Percentiles rank a stretch among this genome's conserved stretches.
Evolutionary conservation across 2,329 filamentous ascomycete species (phyloP).

Genomic region (Chaetomium sp.): DNA sequence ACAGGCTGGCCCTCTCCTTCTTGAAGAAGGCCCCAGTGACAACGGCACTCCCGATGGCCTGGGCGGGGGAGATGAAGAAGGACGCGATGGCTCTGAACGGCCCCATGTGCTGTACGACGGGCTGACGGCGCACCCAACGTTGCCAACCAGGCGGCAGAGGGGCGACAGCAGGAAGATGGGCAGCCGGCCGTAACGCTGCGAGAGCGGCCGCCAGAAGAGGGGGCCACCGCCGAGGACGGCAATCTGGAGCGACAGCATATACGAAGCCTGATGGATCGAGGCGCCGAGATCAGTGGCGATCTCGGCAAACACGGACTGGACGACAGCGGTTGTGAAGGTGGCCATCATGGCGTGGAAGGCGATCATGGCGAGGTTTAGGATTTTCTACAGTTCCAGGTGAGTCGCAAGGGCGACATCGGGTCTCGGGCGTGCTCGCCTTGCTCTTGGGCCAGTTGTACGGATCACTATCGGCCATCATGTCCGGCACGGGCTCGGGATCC

Average conservation of each 20-base stretch:
- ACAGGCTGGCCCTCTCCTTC: slow-evolving; percentile 53
- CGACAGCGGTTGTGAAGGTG: slow-evolving; percentile 56
- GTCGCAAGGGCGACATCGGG: neutral
- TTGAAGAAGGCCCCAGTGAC: slow-evolving; percentile 62
- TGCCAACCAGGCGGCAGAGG: slow-evolving; percentile 50
- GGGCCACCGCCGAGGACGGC: slow-evolving; percentile 56
- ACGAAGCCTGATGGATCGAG: slow-evolving; percentile 52
- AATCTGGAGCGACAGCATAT: slow-evolving; percentile 59
- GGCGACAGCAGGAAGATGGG: slow-evolving; percentile 57
- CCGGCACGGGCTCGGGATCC: slow-evolving; percentile 56
- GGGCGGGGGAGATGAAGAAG: slow-evolving; percentile 59
- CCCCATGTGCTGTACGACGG: slow-evolving; percentile 51
- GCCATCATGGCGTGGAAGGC: slow-evolving; percentile 61
- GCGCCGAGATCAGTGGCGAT: slow-evolving; percentile 55
- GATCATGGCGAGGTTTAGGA: slow-evolving; percentile 54
- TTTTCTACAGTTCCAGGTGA: slow-evolving; percentile 47
- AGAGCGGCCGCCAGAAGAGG: slow-evolving; percentile 59
- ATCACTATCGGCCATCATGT: slow-evolving; percentile 51
- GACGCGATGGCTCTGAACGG: slow-evolving; percentile 54
- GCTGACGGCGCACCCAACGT: slow-evolving; percentile 56
- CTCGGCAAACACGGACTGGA: slow-evolving; percentile 56
- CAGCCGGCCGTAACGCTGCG: slow-evolving; percentile 55
- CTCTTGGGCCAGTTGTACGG: slow-evolving; percentile 59
- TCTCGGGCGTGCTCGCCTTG: slow-evolving; percentile 43
- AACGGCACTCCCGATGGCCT: slow-evolving; percentile 56